Conservation (phyloP, 306 rosid genomes). For the Quillaja saponaria region DNA sequence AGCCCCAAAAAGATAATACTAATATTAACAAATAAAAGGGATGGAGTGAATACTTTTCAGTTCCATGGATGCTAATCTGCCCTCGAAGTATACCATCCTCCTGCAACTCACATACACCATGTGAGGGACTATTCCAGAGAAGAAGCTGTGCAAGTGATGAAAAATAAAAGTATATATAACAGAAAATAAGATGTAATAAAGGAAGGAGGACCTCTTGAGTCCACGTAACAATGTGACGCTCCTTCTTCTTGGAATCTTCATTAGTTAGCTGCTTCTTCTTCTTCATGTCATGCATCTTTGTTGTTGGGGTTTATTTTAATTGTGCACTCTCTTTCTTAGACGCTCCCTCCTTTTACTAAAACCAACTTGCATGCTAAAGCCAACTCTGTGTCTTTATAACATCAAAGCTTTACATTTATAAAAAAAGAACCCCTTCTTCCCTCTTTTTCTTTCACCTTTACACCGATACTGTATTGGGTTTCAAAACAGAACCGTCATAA, state of each 20-base stretch:
- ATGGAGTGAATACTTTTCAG: slow-evolving; percentile 69
- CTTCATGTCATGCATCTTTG: slow-evolving; percentile 61
- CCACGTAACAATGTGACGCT: slow-evolving; percentile 98
- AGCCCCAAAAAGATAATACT: neutral
- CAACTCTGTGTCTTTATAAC: slow-evolving; percentile 52
- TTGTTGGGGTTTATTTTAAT: slow-evolving; percentile 34
- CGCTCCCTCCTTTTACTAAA: slow-evolving; percentile 72
- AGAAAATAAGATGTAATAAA: neutral
- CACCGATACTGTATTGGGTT: slow-evolving; percentile 37
- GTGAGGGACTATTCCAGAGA: slow-evolving; percentile 27
- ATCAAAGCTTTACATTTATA: slow-evolving; percentile 21
- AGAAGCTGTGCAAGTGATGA: neutral
- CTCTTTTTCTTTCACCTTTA: slow-evolving; percentile 53
- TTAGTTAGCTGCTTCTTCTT: slow-evolving; percentile 40
- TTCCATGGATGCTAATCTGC: slow-evolving; percentile 81
- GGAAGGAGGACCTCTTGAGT: slow-evolving; percentile 71
- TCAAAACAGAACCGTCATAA: slow-evolving; percentile 53
- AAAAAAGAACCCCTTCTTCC: slow-evolving; percentile 30
- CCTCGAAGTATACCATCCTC: slow-evolving; percentile 93
- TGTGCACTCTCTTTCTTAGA: slow-evolving; percentile 44
- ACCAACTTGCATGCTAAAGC: slow-evolving; percentile 75
- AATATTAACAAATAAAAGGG: slow-evolving; percentile 10
- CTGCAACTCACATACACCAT: slow-evolving; percentile 59
- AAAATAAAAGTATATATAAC: neutral
- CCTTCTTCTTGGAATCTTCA: slow-evolving; percentile 97